A percentile compares a stretch with the other conserved stretches of the same genome.
phyloP scores from a whole-genome alignment of 139 green algal species.

The Tetraselmis striata region DNA sequence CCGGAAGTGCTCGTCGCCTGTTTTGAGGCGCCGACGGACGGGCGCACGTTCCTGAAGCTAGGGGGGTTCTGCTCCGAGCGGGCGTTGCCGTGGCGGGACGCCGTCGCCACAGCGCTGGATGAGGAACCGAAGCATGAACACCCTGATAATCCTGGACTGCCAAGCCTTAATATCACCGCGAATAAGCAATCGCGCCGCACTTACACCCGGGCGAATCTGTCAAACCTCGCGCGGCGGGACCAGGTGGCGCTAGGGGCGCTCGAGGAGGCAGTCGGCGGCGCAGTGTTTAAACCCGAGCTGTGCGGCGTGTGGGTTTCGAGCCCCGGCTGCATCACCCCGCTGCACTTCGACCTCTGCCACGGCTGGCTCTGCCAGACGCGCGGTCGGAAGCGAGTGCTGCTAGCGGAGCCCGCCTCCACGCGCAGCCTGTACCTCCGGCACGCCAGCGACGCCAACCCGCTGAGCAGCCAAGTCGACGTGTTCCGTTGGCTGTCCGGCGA shows the following conservation, averaged over 20 bases:
- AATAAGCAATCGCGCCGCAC: background rate
- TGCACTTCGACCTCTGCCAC: conserved; percentile 7
- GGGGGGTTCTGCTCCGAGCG: background rate
- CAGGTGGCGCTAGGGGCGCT: background rate
- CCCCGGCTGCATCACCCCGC: background rate
- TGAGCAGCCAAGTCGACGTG: background rate
- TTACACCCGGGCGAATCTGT: background rate
- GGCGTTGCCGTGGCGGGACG: background rate
- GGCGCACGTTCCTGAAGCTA: background rate
- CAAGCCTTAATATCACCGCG: background rate
- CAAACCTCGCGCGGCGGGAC: background rate
- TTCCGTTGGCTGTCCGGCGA: background rate
- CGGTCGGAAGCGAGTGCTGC: background rate
- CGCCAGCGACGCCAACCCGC: background rate
- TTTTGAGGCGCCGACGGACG: background rate
- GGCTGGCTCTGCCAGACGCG: background rate
- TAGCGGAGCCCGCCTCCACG: background rate
- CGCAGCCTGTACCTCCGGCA: background rate
- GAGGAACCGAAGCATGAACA: background rate
- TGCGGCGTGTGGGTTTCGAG: conserved; percentile 5
- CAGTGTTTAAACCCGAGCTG: background rate
- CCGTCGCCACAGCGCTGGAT: background rate
- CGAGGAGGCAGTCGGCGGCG: background rate
- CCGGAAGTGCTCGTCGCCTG: background rate
- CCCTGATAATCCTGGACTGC: background rate